These are phyloP conservation scores for Coemansia guatemalensis DNA, from an alignment of 192 early-diverging fungal genomes.

Conservation along the genomic window DNA sequence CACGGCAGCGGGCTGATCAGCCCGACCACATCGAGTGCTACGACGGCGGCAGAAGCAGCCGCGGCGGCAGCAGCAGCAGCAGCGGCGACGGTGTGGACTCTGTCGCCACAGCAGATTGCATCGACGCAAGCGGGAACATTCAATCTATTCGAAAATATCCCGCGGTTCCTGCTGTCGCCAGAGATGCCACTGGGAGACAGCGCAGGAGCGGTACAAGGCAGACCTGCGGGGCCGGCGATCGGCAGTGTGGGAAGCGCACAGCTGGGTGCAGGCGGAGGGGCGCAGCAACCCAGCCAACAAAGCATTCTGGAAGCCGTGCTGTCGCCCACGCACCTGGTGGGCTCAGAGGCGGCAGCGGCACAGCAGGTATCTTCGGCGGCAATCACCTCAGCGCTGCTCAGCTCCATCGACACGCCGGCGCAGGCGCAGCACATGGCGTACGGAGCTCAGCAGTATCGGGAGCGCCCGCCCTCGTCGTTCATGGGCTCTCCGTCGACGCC, in stretches of 20 bases:
- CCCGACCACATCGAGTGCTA: background rate
- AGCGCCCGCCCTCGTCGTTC: background rate
- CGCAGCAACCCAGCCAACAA: background rate
- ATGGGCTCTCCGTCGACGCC: conserved; percentile 1
- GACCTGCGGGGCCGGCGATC: background rate
- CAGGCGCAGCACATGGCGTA: background rate
- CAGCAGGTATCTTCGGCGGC: conserved; percentile 2
- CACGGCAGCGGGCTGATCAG: background rate
- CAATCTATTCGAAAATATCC: conserved; percentile 24
- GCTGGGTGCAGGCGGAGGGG: background rate
- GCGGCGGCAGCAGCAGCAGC: conserved; percentile 14
- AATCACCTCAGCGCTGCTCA: conserved; percentile 19
- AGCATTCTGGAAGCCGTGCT: conserved; percentile 9
- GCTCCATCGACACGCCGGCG: conserved; percentile 11
- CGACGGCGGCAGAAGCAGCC: background rate
- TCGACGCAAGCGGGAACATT: conserved; percentile 10
- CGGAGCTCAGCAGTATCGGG: background rate
- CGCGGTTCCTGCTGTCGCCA: conserved; percentile 31
- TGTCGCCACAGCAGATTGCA: conserved; percentile 15
- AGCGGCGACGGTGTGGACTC: conserved; percentile 23
- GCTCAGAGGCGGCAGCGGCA: background rate
- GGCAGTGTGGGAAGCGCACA: background rate
- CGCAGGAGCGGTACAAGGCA: background rate
- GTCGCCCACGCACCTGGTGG: conserved; percentile 3
- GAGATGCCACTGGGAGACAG: background rate